phyloP scores from a whole-genome alignment of 2,329 filamentous ascomycete genomes.

The Zarea fungicola region DNA sequence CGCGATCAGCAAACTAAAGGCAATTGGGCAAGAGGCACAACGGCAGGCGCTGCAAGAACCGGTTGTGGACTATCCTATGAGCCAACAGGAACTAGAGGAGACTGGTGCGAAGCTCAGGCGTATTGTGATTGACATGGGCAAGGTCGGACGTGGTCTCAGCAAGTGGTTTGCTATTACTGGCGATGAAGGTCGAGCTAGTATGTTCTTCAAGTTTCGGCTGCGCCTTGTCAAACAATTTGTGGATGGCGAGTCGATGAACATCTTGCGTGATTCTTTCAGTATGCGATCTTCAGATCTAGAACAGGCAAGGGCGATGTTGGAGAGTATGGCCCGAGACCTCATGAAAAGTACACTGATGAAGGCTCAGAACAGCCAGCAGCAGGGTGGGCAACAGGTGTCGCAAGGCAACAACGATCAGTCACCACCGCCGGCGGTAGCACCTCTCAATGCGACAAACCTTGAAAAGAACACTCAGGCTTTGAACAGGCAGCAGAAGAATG shows the following conservation, averaged over 20 bases:
- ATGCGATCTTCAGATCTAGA: conserved; percentile 49
- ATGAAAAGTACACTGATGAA: conserved; percentile 21
- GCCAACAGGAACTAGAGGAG: conserved; percentile 37
- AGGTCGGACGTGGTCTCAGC: conserved; percentile 38
- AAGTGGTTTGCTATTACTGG: conserved; percentile 44
- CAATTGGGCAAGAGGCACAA: conserved; percentile 37
- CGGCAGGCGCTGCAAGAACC: conserved; percentile 33
- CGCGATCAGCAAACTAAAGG: conserved; percentile 28
- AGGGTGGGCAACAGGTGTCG: conserved; percentile 29
- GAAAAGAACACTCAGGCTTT: conserved; percentile 47
- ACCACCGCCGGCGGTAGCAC: conserved; percentile 20
- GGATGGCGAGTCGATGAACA: conserved; percentile 42
- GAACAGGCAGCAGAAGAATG: conserved; percentile 34
- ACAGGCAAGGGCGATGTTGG: conserved; percentile 40
- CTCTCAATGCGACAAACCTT: conserved; percentile 43
- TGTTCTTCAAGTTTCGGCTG: conserved; percentile 50
- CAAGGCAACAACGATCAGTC: conserved; percentile 17
- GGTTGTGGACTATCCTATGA: conserved; percentile 43
- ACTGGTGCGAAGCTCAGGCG: conserved; percentile 38
- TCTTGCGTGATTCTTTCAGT: conserved; percentile 45
- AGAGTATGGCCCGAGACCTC: conserved; percentile 48
- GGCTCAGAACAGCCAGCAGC: conserved; percentile 22
- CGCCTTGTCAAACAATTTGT: conserved; percentile 50
- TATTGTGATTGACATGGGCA: conserved; percentile 37
- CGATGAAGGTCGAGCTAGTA: conserved; percentile 45